Evolutionary conservation across 2,329 filamentous ascomycete species (phyloP), one percentile per base, ranked within the genome.

Genomic region (Nemania serpens): DNA sequence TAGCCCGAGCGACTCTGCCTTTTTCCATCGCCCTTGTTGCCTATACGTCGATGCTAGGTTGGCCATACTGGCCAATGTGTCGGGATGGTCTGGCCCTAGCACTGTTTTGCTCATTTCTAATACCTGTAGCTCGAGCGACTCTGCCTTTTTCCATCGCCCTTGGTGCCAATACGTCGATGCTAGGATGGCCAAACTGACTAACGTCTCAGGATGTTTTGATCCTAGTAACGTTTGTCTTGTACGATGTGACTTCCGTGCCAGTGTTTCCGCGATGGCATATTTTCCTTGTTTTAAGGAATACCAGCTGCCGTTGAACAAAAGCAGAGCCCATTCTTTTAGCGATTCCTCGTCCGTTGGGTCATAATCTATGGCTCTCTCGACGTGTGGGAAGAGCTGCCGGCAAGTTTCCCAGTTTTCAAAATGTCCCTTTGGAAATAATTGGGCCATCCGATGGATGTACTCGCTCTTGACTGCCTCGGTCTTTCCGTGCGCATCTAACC

Each of bases 401-500:
- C 29, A 61, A 36, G 15, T 25, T 11, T 12, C 34, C 63, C 72
- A 75, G 55, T 73, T 76, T 39, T 71, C 59, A 53, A 72, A 71
- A 0, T 71, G 7, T 47, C 68, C 65, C 1, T 1, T 0, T 2
- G 73, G 75, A 52, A 75, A 71, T n/a, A 48, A 66, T 22, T 52
- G 48, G 12, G 41, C 52, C 49, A 78, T 64, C 39, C 66, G 70
- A 25, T 55, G 56, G 37, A 76, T 66, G 49, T 61, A 77, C 51
- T 68, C 54, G 34, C 66, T 50, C 59, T 68, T 72, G 66, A 72
- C 77, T 25, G 20, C 52, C 29, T 77, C 70, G 9, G 66, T 47
- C 54, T 72, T 37, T 1, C 61, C 61, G 5, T 66, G n/a, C 2
- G 53, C 58, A 56, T 72, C 51, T 15, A 77, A 67, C 76, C 75